Conservation (phyloP, 495 filamentous ascomycete genomes). For the Aspergillus sclerotioniger region DNA sequence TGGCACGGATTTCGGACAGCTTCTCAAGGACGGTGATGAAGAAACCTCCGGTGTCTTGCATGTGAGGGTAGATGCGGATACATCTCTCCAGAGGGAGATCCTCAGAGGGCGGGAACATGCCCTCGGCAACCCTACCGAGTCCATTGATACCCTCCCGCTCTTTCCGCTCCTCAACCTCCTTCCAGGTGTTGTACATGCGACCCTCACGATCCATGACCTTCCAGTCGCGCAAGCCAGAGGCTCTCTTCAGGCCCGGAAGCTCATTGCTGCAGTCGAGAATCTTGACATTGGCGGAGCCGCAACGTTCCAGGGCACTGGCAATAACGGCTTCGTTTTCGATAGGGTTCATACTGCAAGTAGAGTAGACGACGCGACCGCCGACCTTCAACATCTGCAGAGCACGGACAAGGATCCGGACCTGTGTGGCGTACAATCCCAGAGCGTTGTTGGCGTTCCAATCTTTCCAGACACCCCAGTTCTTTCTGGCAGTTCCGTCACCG, state of each 20-base stretch:
- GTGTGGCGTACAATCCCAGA: conserved; percentile 77
- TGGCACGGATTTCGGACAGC: conserved; percentile 78
- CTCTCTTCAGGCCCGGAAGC: conserved; percentile 72
- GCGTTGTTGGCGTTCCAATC: conserved; percentile 86
- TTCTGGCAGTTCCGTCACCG: conserved; percentile 87
- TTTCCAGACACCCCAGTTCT: conserved; percentile 91
- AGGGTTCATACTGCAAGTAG: conserved; percentile 97
- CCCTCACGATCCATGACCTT: conserved; percentile 83
- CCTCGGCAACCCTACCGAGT: conserved; percentile 62
- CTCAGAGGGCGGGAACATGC: conserved; percentile 76
- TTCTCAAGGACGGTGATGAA: conserved; percentile 97
- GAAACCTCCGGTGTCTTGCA: conserved; percentile 95
- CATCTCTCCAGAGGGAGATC: conserved; percentile 80
- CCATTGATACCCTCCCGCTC: conserved; percentile 55
- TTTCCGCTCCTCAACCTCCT: conserved; percentile 68
- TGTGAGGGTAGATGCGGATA: conserved; percentile 90
- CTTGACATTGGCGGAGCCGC: conserved; percentile 74
- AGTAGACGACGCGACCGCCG: conserved; percentile 92
- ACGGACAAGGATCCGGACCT: conserved; percentile 85
- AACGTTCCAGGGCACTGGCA: conserved; percentile 79
- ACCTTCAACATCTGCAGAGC: conserved; percentile 96
- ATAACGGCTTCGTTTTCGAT: conserved; percentile 97
- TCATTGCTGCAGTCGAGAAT: conserved; percentile 78
- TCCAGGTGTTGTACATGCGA: conserved; percentile 71
- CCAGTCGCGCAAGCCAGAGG: conserved; percentile 74